Evolutionary conservation across 805 yeast genomes (phyloP), one percentile per base, ranked within the genome.

Genomic region (Myxozyma mucilagina): DNA sequence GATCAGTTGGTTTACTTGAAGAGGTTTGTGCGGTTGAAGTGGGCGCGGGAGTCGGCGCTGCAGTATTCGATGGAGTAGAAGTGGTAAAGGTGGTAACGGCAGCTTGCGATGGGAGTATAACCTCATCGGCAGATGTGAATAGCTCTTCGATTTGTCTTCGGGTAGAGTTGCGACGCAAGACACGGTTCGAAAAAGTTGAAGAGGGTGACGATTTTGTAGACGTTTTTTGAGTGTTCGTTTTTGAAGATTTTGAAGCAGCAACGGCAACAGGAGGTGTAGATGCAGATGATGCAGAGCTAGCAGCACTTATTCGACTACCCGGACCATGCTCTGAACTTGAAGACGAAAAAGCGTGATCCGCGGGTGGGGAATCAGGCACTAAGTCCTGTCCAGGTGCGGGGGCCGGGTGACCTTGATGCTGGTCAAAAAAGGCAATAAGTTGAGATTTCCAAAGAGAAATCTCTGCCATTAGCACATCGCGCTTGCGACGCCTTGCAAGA

Each of bases 131-230:
- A 10, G 63, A 45, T 14, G 49, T n/a, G 31, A 60, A 60, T n/a
- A 60, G 45, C 1, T 60, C 56, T 24, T 60, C 63, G 24, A 52
- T 45, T 39, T 34, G 57, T 47, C 57, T 60, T 34, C 63, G 59
- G 47, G 13, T 32, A 7, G 9, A 24, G 14, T 45, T 52, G 29
- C 49, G 53, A 14, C 57, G 59, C 36, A 51, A 50, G 14, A 60
- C 57, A n/a, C 57, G 52, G 45, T 31, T 44, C 36, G 56, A 53
- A 24, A 60, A 53, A 13, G 63, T 34, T 34, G 59, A 16, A 18
- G 57, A 43, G n/a, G 56, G n/a, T 6, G 60, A 55, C 4, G 52
- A 16, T 18, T 55, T 13, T 24, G 38, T 35, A 16, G n/a, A 13
- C 3, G 48, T 18, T 24, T 3, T 24, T 6, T 41, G 7, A 10